Percentiles rank a stretch among this genome's conserved stretches.
Evolutionary conservation across 2,329 filamentous ascomycete species (phyloP).

Genomic region (Fusarium illudens): DNA sequence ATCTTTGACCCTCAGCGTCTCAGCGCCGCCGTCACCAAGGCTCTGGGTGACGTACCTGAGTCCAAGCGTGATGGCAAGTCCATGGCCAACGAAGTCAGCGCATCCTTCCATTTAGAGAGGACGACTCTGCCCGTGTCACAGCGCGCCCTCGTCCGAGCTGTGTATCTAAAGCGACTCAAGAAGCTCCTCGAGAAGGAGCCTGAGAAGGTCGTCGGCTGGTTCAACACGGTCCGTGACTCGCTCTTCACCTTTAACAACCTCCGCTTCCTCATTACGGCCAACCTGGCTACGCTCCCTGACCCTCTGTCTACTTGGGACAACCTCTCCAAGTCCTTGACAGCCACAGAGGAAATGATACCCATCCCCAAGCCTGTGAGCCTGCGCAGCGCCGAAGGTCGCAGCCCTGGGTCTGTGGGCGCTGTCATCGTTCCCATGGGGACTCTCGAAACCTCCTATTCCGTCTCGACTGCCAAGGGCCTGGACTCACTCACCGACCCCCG

Average conservation of each 20-base stretch:
- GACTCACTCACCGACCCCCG: constrained; percentile 78
- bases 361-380: constrained; percentile 75
- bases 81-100: constrained; percentile 72
- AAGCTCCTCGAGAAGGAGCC: constrained; percentile 82
- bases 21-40: constrained; percentile 75
- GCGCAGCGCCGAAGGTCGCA: constrained; percentile 78
- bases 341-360: constrained; percentile 64
- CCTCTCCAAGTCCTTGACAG: constrained; percentile 52
- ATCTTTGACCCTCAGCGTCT: constrained; percentile 79
- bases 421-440: constrained; percentile 90
- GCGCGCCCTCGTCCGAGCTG: constrained; percentile 83
- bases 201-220: constrained; percentile 75
- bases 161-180: constrained; percentile 87
- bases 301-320: constrained; percentile 82
- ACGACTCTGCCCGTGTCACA: constrained; percentile 80
- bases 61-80: constrained; percentile 83
- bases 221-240: constrained; percentile 77
- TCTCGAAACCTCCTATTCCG: constrained; percentile 89
- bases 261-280: constrained; percentile 82
- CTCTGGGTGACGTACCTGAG: constrained; percentile 91
- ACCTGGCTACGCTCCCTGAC: constrained; percentile 75
- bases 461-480: constrained; percentile 78
- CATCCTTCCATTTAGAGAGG: constrained; percentile 81
- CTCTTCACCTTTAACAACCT: constrained; percentile 88
- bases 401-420: constrained; percentile 76